phyloP scores from a whole-genome alignment of 2,329 filamentous ascomycete genomes.

The Pseudogymnoascus sp. region DNA sequence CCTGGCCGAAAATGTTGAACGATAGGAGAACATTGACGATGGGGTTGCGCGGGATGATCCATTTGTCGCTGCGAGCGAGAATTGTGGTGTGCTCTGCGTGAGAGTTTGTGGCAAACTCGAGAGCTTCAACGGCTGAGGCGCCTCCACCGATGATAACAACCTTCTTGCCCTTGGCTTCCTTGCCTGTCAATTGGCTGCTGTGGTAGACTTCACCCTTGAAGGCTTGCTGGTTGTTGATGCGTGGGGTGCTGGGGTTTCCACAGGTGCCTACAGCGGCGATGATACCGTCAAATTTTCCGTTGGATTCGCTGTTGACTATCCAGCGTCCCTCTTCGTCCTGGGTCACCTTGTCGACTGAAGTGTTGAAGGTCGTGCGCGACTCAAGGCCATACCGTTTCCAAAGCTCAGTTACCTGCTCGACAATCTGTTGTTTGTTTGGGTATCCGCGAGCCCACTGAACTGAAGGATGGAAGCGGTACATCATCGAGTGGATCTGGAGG shows the following conservation, averaged over 20 bases:
- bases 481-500: conserved; percentile 75
- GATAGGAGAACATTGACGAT: conserved; percentile 66
- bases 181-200: conserved; percentile 67
- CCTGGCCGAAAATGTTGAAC: conserved; percentile 71
- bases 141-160: conserved; percentile 72
- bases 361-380: conserved; percentile 63
- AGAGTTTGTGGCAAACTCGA: conserved; percentile 67
- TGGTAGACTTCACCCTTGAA: conserved; percentile 70
- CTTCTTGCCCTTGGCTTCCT: conserved; percentile 65
- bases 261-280: conserved; percentile 75
- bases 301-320: conserved; percentile 65
- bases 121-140: conserved; percentile 72
- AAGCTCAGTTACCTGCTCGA: conserved; percentile 61
- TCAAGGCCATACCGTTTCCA: conserved; percentile 72
- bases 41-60: conserved; percentile 78
- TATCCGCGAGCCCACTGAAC: conserved; percentile 71
- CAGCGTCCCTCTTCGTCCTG: conserved; percentile 62
- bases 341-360: conserved; percentile 60
- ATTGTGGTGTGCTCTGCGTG: conserved; percentile 63
- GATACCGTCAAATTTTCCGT: conserved; percentile 71
- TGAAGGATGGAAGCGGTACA: conserved; percentile 83
- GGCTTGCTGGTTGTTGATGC: conserved; percentile 60
- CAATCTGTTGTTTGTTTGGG: conserved; percentile 67
- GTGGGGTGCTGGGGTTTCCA: conserved; percentile 67
- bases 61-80: conserved; percentile 72